Evolutionary conservation across 192 early-diverging fungal genomes (phyloP).

Genomic region (Diversispora eburnea): DNA sequence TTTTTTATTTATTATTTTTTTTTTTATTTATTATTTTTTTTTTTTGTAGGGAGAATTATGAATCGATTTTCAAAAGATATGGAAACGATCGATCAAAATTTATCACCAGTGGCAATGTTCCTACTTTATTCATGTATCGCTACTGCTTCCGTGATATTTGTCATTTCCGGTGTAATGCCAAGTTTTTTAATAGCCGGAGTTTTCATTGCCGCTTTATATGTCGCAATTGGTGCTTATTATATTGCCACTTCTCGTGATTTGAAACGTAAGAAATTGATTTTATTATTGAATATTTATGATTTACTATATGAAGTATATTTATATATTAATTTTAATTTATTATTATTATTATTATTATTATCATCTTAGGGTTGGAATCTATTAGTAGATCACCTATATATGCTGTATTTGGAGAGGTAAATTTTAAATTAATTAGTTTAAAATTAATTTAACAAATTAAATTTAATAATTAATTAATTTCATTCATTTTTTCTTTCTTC

Average conservation of each 20-base stretch:
- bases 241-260: conserved; percentile 79
- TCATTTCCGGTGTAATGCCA: conserved; percentile 67
- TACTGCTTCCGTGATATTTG: conserved; percentile 54
- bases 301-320: background rate
- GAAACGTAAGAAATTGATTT: conserved; percentile 54
- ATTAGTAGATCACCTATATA: conserved; percentile 74
- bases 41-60: conserved; percentile 44
- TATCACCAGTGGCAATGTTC: conserved; percentile 50
- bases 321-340: background rate
- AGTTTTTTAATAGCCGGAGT: conserved; percentile 65
- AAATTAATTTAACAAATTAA: too few relatives aligned
- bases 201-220: conserved; percentile 55
- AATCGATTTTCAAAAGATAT: conserved; percentile 91
- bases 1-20: background rate
- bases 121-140: conserved; percentile 51
- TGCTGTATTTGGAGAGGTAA: conserved; percentile 56
- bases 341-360: background rate
- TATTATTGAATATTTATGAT: background rate
- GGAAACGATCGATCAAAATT: conserved; percentile 67
- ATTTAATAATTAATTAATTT: conserved; percentile 49
- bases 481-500: conserved; percentile 69
- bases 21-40: background rate
- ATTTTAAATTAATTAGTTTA: background rate
- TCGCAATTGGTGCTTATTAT: conserved; percentile 67
- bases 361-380: conserved; percentile 23